Percentiles rank a stretch among this genome's conserved stretches.
Evolutionary conservation across 768 basidiomycete species (phyloP).

Genomic region (Hypholoma fasciculare): DNA sequence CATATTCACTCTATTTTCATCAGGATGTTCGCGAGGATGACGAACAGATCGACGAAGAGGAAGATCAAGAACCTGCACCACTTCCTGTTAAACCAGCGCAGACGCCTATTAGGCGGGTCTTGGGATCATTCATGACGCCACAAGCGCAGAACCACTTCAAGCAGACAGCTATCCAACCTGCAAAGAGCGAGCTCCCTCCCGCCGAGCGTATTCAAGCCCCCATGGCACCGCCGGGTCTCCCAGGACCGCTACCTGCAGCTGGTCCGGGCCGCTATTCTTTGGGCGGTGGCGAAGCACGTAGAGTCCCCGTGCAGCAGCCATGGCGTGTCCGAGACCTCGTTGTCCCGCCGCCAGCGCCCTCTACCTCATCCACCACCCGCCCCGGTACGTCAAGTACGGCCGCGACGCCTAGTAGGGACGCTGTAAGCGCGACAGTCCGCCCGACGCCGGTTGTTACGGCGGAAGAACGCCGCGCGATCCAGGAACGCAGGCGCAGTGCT

Average conservation of each 20-base stretch:
- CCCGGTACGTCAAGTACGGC: not conserved
- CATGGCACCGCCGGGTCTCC: constrained; percentile 2
- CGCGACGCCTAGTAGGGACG: constrained; percentile 1
- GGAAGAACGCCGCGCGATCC: constrained; percentile 59
- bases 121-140: constrained; percentile 60
- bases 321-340: constrained; percentile 58
- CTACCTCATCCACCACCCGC: no score
- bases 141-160: constrained; percentile 32
- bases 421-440: constrained; percentile 13
- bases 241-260: not conserved
- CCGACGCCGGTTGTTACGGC: constrained; percentile 32
- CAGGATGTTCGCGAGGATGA: constrained; percentile 15
- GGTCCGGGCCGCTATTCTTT: constrained; percentile 38
- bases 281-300: constrained; percentile 45
- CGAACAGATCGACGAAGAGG: constrained; percentile 22
- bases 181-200: constrained; percentile 14
- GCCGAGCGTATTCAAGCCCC: not conserved
- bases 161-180: not conserved
- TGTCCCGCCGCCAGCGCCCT: not conserved
- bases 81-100: constrained; percentile 17
- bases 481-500: constrained; percentile 62
- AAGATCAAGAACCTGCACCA: constrained; percentile 15
- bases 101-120: constrained; percentile 29
- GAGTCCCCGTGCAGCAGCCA: constrained; percentile 47
- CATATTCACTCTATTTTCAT: not conserved